Conservation (phyloP, 2,329 filamentous ascomycete genomes). For the Neonectria hederae region DNA sequence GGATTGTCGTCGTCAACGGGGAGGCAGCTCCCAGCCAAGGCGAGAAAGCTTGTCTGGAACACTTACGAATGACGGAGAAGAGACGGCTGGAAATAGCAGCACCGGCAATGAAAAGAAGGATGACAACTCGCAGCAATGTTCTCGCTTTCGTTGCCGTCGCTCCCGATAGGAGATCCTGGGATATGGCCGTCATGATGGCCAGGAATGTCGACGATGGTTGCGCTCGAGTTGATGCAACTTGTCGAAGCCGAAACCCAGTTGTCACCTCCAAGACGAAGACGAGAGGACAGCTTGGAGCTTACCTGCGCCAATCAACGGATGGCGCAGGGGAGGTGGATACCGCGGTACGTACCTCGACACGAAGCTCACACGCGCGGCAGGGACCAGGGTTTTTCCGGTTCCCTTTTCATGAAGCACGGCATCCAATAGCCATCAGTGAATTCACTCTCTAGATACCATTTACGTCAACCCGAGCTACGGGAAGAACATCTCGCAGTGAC, state of each 20-base stretch:
- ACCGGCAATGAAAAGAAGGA: constrained; percentile 89
- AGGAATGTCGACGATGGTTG: constrained; percentile 44
- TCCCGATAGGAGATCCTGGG: constrained; percentile 71
- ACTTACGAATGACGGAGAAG: constrained; percentile 97
- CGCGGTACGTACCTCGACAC: constrained; percentile 37
- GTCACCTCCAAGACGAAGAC: constrained; percentile 36
- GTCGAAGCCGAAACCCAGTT: constrained; percentile 41
- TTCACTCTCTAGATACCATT: constrained; percentile 14
- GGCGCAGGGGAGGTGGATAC: constrained; percentile 30
- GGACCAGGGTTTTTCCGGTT: constrained; percentile 37
- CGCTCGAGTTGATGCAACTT: constrained; percentile 47
- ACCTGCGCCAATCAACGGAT: constrained; percentile 27
- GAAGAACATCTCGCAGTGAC: background rate
- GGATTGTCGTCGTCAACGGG: constrained; percentile 4
- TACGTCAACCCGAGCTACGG: constrained; percentile 25
- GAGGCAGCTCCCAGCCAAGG: background rate
- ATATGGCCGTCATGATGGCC: constrained; percentile 57
- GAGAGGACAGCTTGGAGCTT: constrained; percentile 60
- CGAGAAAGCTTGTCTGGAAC: constrained; percentile 22
- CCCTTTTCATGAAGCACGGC: constrained; percentile 14
- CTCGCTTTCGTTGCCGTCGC: constrained; percentile 84
- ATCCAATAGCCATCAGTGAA: constrained; percentile 32
- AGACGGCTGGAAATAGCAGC: constrained; percentile 92
- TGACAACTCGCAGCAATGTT: constrained; percentile 86
- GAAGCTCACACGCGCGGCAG: constrained; percentile 17